Evolutionary conservation across 2,329 filamentous ascomycete species (phyloP), one percentile per base, ranked within the genome.

Genomic region (Claviceps sp.): DNA sequence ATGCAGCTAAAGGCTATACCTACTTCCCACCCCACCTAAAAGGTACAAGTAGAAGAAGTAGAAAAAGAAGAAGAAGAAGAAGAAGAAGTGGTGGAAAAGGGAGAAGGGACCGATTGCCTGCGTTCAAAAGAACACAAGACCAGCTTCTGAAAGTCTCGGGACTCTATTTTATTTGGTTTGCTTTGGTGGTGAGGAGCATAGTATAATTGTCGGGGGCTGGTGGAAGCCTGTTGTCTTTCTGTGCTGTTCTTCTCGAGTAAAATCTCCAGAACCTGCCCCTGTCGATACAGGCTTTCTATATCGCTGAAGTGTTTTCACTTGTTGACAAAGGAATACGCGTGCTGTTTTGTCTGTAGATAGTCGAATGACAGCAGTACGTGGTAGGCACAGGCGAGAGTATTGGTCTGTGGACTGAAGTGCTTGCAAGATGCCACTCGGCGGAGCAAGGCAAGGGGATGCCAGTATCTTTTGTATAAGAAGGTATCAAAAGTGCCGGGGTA

Each of bases 1-100:
- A 58, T 60, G 60, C 61, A 63, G 60, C 53, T 60, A 58, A 56
- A 63, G 64, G 61, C 67, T 70, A 65, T 66, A 62, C 69, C 70
- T 70, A 70, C 72, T 74, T 74, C 55, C 63, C 64, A 60, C 57
- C 24, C 19, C 42, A 43, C 13, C 19, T 17, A 24, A 14, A 43
- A 17, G 26, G 14, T 16, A 37, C 5, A 46, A 17, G 26, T 17
- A 17, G 6, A 14, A 30, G 6, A 14, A 30, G 4, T 3, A 34
- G 26, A 34, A 16, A 3, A 14, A 30, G 4, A 5, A 34, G 26
- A 34, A 16, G 10, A n/a, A 17, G 6, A 14, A 30, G 6, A 14
- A 30, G 4, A 5, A 34, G 26, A 34, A 16, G 10, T 34, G 14
- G 22, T 30, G 10, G 19, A n/a, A 17, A 17, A 39, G 3, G 19